These are phyloP conservation scores for Hanseniaspora mollemarum DNA, from an alignment of 805 yeast species.

Conservation along the genomic window DNA sequence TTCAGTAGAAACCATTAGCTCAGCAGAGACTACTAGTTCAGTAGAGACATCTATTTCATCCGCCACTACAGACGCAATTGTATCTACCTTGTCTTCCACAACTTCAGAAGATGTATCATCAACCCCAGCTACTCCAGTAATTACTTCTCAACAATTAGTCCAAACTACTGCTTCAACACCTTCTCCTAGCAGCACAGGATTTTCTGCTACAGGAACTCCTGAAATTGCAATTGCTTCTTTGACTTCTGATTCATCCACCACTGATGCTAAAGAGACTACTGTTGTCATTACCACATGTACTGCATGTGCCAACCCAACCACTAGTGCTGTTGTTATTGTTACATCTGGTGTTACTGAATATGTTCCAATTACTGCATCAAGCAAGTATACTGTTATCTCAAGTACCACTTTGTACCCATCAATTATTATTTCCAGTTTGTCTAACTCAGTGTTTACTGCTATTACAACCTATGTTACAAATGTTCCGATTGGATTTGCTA, in stretches of 20 bases:
- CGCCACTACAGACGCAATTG: slow-evolving; percentile 19
- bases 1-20: slow-evolving; percentile 15
- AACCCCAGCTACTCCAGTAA: background rate
- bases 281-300: slow-evolving; percentile 15
- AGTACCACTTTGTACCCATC: slow-evolving; percentile 17
- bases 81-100: background rate
- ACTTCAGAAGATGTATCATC: slow-evolving; percentile 1
- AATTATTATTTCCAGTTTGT: slow-evolving; percentile 15
- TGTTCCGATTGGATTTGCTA: slow-evolving; percentile 3
- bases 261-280: slow-evolving; percentile 6
- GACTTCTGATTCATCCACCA: slow-evolving; percentile 8
- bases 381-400: slow-evolving; percentile 9
- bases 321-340: slow-evolving; percentile 6
- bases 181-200: background rate
- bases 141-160: background rate
- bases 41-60: no score
- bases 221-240: background rate
- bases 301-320: slow-evolving; percentile 8
- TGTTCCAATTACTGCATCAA: slow-evolving; percentile 9
- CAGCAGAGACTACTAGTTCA: slow-evolving; percentile 18
- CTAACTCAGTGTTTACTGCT: slow-evolving; percentile 16
- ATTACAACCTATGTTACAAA: slow-evolving; percentile 18
- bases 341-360: slow-evolving; percentile 12
- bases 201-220: background rate
- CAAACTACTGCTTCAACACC: slow-evolving; percentile 1